These are phyloP conservation scores for Lophiostoma macrostomum DNA, from an alignment of 495 filamentous ascomycete species.

Conservation along the genomic window DNA sequence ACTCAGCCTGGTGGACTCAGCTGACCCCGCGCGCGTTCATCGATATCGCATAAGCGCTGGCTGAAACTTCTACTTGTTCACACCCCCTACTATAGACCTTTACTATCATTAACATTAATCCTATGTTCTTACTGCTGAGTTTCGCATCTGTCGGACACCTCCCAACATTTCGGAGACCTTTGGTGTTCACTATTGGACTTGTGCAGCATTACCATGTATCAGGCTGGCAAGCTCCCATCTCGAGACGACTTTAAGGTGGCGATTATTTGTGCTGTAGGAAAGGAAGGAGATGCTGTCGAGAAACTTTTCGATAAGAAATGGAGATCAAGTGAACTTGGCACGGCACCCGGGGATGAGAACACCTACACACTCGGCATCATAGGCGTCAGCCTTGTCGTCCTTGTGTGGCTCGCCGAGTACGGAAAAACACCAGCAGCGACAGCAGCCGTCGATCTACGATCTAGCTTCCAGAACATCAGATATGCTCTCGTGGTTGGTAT, in stretches of 20 bases:
- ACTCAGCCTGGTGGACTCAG: too few relatives aligned
- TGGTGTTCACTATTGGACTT: too few relatives aligned
- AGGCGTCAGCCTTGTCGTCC: slow-evolving; percentile 34
- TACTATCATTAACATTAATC: too few relatives aligned
- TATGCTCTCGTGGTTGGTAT: slow-evolving; percentile 50
- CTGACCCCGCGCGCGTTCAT: too few relatives aligned
- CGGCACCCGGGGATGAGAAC: slow-evolving; percentile 5
- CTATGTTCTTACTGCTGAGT: too few relatives aligned
- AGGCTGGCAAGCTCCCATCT: background rate
- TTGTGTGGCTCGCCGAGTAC: background rate
- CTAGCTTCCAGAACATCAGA: slow-evolving; percentile 44
- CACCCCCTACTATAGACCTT: too few relatives aligned
- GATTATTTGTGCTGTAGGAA: background rate
- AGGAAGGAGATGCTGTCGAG: background rate
- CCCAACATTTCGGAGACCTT: too few relatives aligned
- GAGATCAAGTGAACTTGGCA: slow-evolving; percentile 18
- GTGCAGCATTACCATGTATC: too few relatives aligned
- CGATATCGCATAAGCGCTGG: too few relatives aligned
- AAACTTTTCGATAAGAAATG: slow-evolving; percentile 12
- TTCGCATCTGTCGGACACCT: too few relatives aligned
- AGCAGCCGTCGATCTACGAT: slow-evolving; percentile 39
- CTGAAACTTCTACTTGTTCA: too few relatives aligned
- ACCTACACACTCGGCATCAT: slow-evolving; percentile 37
- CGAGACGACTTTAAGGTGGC: background rate
- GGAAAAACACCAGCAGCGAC: slow-evolving; percentile 26